Base-by-base conservation (phyloP, 1,284 basidiomycete species). In the Termitomyces sp. region DNA sequence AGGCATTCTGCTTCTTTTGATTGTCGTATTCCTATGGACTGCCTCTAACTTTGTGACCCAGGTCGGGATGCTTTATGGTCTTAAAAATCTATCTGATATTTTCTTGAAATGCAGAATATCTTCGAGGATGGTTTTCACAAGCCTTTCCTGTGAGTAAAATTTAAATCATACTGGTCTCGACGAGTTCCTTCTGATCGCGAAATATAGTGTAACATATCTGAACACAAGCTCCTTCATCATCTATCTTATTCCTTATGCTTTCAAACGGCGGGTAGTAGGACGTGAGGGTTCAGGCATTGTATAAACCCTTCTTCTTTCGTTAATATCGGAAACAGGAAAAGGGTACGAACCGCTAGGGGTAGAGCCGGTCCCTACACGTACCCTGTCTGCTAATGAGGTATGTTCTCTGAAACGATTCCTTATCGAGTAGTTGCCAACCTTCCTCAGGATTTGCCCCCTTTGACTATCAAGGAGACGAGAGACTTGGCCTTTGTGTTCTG, bases 151-250 rank as follows among this genome's bases (percentile, higher is more conserved):
- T 88, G 59, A 58, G 84, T 72, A 35, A 38, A 47, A n/a, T n/a
- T n/a, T n/a, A n/a, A n/a, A n/a, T n/a, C n/a, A n/a, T n/a, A n/a
- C n/a, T n/a, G n/a, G n/a, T n/a, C n/a, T n/a, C n/a, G n/a, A n/a
- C n/a, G n/a, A n/a, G n/a, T 37, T 40, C 50, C 54, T 59, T 44
- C 33, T 51, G 7, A 59, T 19, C 48, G 28, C 45, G 28, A 49
- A 35, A 43, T 44, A 34, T 59, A 91, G 88, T 46, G 78, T 93
- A 42, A 97, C 93, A 2, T 97, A 93, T 63, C 72, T 93, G 62
- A 92, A 87, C 68, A 96, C 93, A 0, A 86, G 91, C 52, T 79
- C 89, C 8, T 99, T 97, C 67, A 74, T 85, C n/a, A 62, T 96
- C 16, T 98, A 98, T 71, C 83, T 99, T 24, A 63, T 97, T 8